Evolutionary conservation across 331 rosid genomes (phyloP), one percentile per base, ranked within the genome.

Genomic region (Dryas integrifolia): DNA sequence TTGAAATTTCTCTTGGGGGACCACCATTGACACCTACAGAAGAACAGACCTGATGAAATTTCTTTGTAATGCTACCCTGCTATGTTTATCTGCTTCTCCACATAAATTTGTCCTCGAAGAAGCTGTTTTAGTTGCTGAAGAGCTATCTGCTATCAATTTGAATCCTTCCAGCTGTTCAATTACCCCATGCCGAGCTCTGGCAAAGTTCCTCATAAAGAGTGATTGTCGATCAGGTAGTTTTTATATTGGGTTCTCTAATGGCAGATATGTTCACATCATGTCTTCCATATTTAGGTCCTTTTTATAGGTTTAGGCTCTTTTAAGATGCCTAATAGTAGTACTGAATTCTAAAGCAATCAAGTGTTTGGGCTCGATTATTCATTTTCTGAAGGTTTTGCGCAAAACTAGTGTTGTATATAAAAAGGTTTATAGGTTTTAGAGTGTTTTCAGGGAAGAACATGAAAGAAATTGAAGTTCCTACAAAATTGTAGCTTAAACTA

Each of bases 121-220:
- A 69, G 96, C 96, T 68, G 84, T 84, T 75, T 91, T 94, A 71
- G 82, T 89, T 70, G 86, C 92, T 55, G 95, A 94, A 84, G 97
- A 94, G 86, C 85, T 91, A 72, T 86, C 71, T 80, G 85, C 72
- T 76, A 77, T 76, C 56, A 83, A 86, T 80, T 75, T 78, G 76
- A 85, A 86, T 70, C 79, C 95, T 81, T 78, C 76, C 61, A 76
- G 74, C 82, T 58, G 69, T 72, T 52, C 80, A 76, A 89, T 72
- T 80, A 91, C 97, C 41, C 97, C 97, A 8, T 91, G 96, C 75
- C 92, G 89, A 61, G 80, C 89, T 75, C 85, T 94, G 60, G 97
- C 98, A 39, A 94, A 89, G 85, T 76, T 68, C 72, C 91, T 94
- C 67, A 79, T 94, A 63, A 94, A 94, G 85, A 81, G 79, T 82